Evolutionary conservation across 306 rosid species (phyloP).

Genomic region (Cucumis cinereus): DNA sequence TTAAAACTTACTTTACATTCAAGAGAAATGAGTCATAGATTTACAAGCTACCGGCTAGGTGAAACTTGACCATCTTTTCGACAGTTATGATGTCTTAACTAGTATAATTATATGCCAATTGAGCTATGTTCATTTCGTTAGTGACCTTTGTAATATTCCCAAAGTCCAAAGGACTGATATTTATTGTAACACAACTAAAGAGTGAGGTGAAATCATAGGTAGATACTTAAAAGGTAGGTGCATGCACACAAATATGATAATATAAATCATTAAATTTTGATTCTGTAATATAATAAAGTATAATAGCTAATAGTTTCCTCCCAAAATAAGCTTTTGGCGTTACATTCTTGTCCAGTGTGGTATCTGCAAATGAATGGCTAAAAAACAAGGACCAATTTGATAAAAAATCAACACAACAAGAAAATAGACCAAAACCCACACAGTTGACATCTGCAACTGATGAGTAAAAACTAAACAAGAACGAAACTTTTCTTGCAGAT

Average conservation of each 20-base stretch:
- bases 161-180: neutral
- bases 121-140: too few species aligned
- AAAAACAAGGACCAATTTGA: neutral
- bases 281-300: neutral
- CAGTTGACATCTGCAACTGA: neutral
- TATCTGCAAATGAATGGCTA: neutral
- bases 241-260: neutral
- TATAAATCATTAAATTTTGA: neutral
- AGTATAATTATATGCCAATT: too few species aligned
- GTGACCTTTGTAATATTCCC: neutral
- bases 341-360: slow-evolving; percentile 1
- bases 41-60: neutral
- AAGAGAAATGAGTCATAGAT: neutral
- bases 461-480: neutral
- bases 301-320: neutral
- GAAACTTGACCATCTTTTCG: too few species aligned
- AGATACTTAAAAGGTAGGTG: neutral
- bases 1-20: neutral
- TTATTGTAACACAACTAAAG: neutral
- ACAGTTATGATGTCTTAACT: neutral
- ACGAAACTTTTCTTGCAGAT: neutral
- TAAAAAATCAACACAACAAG: neutral
- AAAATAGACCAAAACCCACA: neutral
- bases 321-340: neutral
- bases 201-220: neutral